Evolutionary conservation across 192 early-diverging fungal species (phyloP), one percentile per base, ranked within the genome.

Genomic region (Podila clonocystis): DNA sequence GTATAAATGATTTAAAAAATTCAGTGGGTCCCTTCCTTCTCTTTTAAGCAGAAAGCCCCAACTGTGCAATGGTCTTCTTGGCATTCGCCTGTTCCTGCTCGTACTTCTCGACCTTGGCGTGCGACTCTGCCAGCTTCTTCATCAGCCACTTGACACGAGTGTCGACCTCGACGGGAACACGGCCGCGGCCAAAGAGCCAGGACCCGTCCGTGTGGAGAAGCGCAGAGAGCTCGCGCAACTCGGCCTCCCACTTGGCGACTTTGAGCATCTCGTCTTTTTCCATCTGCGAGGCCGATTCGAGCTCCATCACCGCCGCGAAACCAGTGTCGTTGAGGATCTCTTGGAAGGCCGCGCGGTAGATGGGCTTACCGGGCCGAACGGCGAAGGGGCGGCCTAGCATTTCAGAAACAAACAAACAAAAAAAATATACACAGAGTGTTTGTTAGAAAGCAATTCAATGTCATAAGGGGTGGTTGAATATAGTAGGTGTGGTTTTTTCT

Each of bases 321-420:
- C 89, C 88, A 26, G 66, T 57, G 63, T 97, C 97, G 12, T 79
- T 62, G 20, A 91, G 65, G 24, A 99, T 91, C 20, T 90, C 82
- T 22, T 78, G 62, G 83, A 97, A 99, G 12, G 95, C 97, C 0
- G 91, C 84, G 29, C 85, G 79, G 78, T 91, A 96, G 6, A 99
- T 87, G 3, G 97, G 98, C 26, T 95, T 91, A 13, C 93, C 95
- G 5, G 96, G 89, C 17, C 89, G 87, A 50, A 99, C 89, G n/a
- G 82, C 70, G 15, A 58, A 72, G 17, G 97, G 95, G n/a, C 97
- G 92, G 58, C 95, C 94, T 92, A 76, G 22, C 31, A 9, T 60
- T 48, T 29, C 34, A 52, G 20, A n/a, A 52, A 17, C 30, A 31
- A 31, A 31, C 4, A 33, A 5, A 55, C 0, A 8, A 9, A 55